Percentiles rank a stretch among this genome's conserved stretches.
phyloP scores from a whole-genome alignment of 2,329 filamentous ascomycete genomes.

The Microdochium nivale region DNA sequence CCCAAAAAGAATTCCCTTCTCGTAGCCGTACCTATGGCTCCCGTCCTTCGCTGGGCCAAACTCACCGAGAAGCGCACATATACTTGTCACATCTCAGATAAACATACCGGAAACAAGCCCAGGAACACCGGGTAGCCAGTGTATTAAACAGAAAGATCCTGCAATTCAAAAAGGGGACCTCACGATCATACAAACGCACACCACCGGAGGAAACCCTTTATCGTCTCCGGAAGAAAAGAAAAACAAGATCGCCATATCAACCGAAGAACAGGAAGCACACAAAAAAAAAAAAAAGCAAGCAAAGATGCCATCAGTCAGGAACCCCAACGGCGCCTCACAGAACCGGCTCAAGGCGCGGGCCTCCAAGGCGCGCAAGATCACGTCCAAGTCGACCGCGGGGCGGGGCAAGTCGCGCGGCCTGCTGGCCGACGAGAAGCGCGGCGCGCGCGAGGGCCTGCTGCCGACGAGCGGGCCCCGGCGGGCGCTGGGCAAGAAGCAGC shows the following conservation, averaged over 20 bases:
- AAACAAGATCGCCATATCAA: no score
- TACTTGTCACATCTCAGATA: not conserved
- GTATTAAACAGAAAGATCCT: no score
- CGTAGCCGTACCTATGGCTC: not conserved
- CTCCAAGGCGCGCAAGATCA: slow-evolving; percentile 32
- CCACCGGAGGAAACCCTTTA: no score
- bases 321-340: slow-evolving; percentile 47
- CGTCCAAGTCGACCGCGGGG: slow-evolving; percentile 29
- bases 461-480: slow-evolving; percentile 46
- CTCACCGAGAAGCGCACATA: not conserved
- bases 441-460: slow-evolving; percentile 42
- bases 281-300: slow-evolving; percentile 1
- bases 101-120: no score
- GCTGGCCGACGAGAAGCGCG: slow-evolving; percentile 28
- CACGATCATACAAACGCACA: no score
- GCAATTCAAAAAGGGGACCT: no score
- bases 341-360: slow-evolving; percentile 41
- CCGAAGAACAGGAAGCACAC: not conserved
- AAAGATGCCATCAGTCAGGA: slow-evolving; percentile 46
- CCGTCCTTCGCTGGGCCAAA: not conserved
- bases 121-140: no score
- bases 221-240: no score
- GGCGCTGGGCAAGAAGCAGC: slow-evolving; percentile 45
- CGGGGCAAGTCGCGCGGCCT: slow-evolving; percentile 9
- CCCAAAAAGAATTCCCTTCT: not conserved